These are phyloP conservation scores for Fistulifera solaris DNA, from an alignment of 108 stramenopile species.

Conservation along the genomic window DNA sequence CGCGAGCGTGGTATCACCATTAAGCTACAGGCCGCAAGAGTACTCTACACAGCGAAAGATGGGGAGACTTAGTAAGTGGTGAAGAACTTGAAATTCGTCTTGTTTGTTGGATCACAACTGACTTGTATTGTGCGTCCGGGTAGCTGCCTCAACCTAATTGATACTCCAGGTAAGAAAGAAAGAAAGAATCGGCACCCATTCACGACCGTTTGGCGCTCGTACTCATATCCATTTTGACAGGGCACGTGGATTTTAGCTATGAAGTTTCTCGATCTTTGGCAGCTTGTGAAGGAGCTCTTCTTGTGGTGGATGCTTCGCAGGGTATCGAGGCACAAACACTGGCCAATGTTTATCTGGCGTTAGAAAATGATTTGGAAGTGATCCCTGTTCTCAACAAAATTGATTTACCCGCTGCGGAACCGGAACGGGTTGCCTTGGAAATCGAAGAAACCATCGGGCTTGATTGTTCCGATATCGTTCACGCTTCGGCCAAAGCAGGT, in stretches of 20 bases:
- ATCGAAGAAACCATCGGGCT: constrained; percentile 94
- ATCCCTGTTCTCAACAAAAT: constrained; percentile 99
- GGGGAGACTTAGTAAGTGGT: constrained; percentile 63
- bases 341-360: constrained; percentile 95
- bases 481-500: constrained; percentile 84
- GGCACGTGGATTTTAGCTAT: constrained; percentile 96
- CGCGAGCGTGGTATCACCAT: constrained; percentile 98
- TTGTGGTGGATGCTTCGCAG: constrained; percentile 97
- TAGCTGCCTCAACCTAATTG: constrained; percentile 44
- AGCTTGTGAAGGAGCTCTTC: constrained; percentile 97
- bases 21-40: constrained; percentile 95
- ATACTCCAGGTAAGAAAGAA: constrained; percentile 79
- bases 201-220: too few species aligned
- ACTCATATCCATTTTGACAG: constrained; percentile 32
- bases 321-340: constrained; percentile 99
- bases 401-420: constrained; percentile 96
- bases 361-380: constrained; percentile 95
- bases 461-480: constrained; percentile 83
- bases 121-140: too few species aligned
- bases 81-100: constrained; percentile 31
- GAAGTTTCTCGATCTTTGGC: constrained; percentile 95
- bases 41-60: constrained; percentile 80
- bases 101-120: neutral
- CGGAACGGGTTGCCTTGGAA: constrained; percentile 85
- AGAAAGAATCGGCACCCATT: too few species aligned